Evolutionary conservation across 192 early-diverging fungal species (phyloP).

Genomic region (Funneliformis geosporum): DNA sequence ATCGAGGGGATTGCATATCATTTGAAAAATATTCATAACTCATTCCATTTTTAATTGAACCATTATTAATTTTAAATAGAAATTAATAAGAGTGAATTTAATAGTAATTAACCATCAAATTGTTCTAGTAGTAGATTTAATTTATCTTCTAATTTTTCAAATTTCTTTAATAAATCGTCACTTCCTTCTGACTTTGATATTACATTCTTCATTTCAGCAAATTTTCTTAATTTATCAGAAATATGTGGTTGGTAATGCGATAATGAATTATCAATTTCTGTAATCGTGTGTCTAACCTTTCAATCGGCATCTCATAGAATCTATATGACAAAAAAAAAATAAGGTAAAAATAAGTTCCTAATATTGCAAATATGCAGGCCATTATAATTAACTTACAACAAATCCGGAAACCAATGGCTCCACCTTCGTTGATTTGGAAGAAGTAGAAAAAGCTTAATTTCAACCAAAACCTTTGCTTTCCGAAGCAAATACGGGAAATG

Average conservation of each 20-base stretch:
- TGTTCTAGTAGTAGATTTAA: no score
- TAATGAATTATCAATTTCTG: not conserved
- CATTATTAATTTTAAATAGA: no score
- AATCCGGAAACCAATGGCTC: not conserved
- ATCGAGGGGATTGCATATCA: conserved; percentile 42
- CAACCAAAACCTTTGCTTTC: not conserved
- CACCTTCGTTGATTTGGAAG: not conserved
- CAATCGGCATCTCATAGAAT: not conserved
- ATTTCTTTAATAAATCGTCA: no score
- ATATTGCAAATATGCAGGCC: no score
- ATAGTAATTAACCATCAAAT: no score
- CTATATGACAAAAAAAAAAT: not conserved
- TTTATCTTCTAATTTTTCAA: no score
- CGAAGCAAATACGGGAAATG: not conserved
- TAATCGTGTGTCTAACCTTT: not conserved
- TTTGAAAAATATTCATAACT: no score
- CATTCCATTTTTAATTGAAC: no score
- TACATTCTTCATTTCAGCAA: no score
- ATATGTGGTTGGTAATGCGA: not conserved
- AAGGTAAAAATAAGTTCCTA: not conserved
- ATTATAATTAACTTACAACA: not conserved
- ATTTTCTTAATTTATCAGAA: no score
- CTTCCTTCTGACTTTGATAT: no score
- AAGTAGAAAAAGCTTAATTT: not conserved
- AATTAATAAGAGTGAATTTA: no score